Base-by-base conservation (phyloP, 495 filamentous ascomycete genomes). In the Penicillium maclennaniae region DNA sequence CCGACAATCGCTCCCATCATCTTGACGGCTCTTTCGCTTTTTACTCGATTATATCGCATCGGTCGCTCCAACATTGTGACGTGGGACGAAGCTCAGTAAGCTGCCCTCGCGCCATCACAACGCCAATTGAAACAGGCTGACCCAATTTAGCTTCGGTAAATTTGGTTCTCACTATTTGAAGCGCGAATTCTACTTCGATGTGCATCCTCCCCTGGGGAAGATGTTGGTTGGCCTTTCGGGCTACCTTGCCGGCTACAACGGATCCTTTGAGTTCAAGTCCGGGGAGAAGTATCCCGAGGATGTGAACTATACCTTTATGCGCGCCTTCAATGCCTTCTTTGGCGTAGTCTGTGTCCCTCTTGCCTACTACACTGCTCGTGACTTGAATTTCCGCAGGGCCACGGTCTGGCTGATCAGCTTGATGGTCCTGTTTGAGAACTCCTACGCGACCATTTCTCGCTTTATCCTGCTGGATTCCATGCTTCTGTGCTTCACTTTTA, bases 171-270 rank as follows among this genome's bases (percentile, higher is more conserved):
- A 98, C 71, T 98, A 98, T 66, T 81, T 98, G 52, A 97, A 98
- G 64, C 89, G 92, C 61, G 95, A 97, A 72, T 95, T 97, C 77
- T 98, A 97, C 82, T 98, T 98, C 74, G 93, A 98, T 79, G 93
- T 97, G 31, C 89, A 98, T 69, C 93, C 93, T 47, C 93, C 93
- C 42, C 82, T 97, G 42, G 93, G 93, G 63, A 98, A 98, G 78
- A 97, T 98, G 82, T 82, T 98, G 21, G 95, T 98, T 55, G 93
- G 93, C 42, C 80, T 98, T 49, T 97, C 93, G 12, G 93, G 93
- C 60, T 92, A 91, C 61, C 77, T 98, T 49, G 93, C 93, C 34
- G 92, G 92, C 46, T 98, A 98, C 78, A 98, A 98, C 81, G 93
- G 93, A 31, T 96, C 95, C 1, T 98, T 98, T 73, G 95, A 97